phyloP scores from a whole-genome alignment of 176 grass and related monocot species.

The Zea luxurians region DNA sequence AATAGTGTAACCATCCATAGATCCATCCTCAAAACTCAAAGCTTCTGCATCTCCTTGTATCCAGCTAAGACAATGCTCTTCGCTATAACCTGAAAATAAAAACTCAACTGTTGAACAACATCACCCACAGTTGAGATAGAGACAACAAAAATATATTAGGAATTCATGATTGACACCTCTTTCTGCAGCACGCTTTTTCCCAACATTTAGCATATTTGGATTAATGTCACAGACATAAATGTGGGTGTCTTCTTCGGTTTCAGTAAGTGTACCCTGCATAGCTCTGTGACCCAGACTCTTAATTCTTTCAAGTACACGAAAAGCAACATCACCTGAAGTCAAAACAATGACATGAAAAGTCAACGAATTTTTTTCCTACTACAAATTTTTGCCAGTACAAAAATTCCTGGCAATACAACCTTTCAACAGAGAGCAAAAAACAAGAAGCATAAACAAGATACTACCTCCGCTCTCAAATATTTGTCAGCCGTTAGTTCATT shows the following conservation, averaged over 20 bases:
- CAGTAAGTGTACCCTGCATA: constrained; percentile 50
- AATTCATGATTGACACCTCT: constrained; percentile 47
- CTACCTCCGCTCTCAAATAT: too few relatives aligned
- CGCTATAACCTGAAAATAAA: constrained; percentile 47
- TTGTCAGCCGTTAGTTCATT: too few relatives aligned
- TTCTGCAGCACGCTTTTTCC: constrained; percentile 81
- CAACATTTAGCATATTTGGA: constrained; percentile 86
- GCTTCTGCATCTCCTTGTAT: constrained; percentile 87
- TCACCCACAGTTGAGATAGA: constrained; percentile 9
- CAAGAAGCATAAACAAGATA: neutral
- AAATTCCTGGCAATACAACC: constrained; percentile 2
- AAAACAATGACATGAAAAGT: constrained; percentile 26
- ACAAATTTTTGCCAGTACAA: neutral
- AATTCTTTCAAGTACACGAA: constrained; percentile 72
- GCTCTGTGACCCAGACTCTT: constrained; percentile 67
- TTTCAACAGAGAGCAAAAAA: neutral
- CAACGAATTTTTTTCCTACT: neutral
- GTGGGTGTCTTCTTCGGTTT: constrained; percentile 74
- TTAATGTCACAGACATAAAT: constrained; percentile 94
- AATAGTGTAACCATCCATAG: constrained; percentile 95
- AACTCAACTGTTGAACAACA: constrained; percentile 24
- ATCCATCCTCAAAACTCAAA: constrained; percentile 80
- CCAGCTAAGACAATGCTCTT: constrained; percentile 70
- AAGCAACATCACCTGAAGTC: constrained; percentile 80
- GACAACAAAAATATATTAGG: neutral